A percentile compares a stretch with the other conserved stretches of the same genome.
These are phyloP conservation scores for Biscutella auriculata DNA, from an alignment of 441 rosid genomes.

Conservation along the genomic window DNA sequence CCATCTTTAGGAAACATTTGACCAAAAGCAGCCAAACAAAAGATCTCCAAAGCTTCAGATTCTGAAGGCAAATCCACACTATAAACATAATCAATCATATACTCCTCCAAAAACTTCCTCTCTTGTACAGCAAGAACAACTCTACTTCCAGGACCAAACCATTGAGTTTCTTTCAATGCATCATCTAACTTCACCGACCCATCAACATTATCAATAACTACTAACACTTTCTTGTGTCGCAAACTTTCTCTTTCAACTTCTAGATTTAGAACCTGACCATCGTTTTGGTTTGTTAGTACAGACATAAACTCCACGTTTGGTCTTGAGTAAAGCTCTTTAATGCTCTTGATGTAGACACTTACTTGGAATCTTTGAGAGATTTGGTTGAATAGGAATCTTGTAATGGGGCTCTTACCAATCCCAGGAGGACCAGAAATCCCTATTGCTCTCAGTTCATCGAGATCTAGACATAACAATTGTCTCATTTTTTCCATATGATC, in stretches of 20 bases:
- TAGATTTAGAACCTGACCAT: neutral
- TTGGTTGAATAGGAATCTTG: neutral
- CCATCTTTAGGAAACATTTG: too few relatives aligned
- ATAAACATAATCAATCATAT: neutral
- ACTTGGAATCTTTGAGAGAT: neutral
- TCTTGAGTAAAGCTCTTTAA: constrained; percentile 2
- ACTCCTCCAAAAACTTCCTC: constrained; percentile 2
- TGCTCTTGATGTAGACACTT: neutral
- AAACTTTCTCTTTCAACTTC: constrained; percentile 8
- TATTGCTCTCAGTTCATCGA: constrained; percentile 1
- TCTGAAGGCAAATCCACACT: neutral
- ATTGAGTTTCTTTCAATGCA: neutral
- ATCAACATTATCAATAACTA: constrained; percentile 19
- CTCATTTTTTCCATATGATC: neutral
- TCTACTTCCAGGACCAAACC: neutral
- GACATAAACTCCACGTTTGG: neutral
- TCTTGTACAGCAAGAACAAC: neutral
- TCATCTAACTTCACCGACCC: constrained; percentile 1
- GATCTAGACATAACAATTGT: neutral
- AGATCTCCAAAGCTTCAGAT: constrained; percentile 10
- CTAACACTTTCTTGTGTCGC: neutral
- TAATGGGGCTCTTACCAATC: constrained; percentile 17
- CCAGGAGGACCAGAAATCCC: constrained; percentile 17
- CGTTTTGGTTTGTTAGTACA: neutral
- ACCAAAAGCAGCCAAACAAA: too few relatives aligned